Base-by-base conservation (phyloP, 2,329 filamentous ascomycete genomes). In the Chlorencoelia australis region DNA sequence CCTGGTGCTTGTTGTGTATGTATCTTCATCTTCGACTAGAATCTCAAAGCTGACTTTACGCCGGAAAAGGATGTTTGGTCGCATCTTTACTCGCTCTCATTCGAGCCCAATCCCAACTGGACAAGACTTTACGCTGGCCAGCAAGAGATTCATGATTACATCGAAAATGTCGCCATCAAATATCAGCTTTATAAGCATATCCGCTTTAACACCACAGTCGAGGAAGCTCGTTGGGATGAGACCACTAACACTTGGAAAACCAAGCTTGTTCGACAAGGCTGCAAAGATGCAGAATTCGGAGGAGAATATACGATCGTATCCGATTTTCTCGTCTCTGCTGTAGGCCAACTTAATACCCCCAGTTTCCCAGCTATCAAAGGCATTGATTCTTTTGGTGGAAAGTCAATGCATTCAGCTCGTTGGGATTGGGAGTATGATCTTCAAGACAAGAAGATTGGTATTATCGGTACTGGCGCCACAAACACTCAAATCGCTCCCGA, bases 391-490 rank as follows among this genome's bases (percentile, higher is more conserved):
- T 71, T 67, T 45, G 54, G 61, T 34, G 67, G 67, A 11, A 57
- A 57, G n/a, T 41, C 63, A 3, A 52, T 69, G 61, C 72, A 76
- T 42, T 69, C 66, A 3, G 69, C 71, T 4, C 53, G 71, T n/a
- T 76, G 72, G 71, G 71, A 76, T 41, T 74, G 70, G 69, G 68
- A 61, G 28, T 73, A 72, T 43, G 62, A 67, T 33, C 47, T 73
- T n/a, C 52, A 57, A 19, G 68, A 61, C 7, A 75, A 75, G 57
- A 65, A 63, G 33, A 64, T 77, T 26, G 73, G 66, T 1, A 54
- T 78, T n/a, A 67, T 79, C 24, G 73, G 74, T 3, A 77, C 73
- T 49, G 69, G 70, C 5, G 71, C 71, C 22, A 75, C 71, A 0
- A 70, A 71, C 2, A 66, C 64, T 2, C 73, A 77, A 42, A 74